Evolutionary conservation across 805 yeast genomes (phyloP), one percentile per base, ranked within the genome.

Genomic region (Jamesozyma piceae): DNA sequence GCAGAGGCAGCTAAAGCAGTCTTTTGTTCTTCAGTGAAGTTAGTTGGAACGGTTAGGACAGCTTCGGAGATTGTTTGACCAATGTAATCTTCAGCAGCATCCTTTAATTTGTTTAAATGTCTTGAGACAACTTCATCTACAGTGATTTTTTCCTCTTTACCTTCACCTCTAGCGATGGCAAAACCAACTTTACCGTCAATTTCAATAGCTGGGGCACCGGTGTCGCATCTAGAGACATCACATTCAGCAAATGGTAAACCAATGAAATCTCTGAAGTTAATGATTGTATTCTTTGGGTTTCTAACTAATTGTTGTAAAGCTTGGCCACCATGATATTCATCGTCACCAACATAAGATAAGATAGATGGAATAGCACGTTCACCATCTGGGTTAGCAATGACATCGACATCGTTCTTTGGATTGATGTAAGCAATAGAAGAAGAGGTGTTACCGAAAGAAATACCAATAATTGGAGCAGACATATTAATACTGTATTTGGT

Each of bases 301-400:
- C 98, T 84, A 49, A 92, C 73, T 57, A 90, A 69, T 70, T 92
- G 97, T 44, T 88, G 89, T 55, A 80, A 69, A 45, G 97, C 98
- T 71, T 92, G 97, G 46, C 87, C 82, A 47, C 98, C 98, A 62
- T 92, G 97, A 69, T 86, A 92, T 71, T 92, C 97, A 63, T 92
- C 97, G 43, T 75, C 82, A 47, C 94, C 96, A 45, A 88, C 88
- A 64, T 89, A 92, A 17, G 97, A 79, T 48, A 92, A 74, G 46
- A 84, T 83, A 24, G 97, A 83, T 48, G 97, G 95, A 62, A 92
- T 92, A 47, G 90, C 76, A 71, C 97, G 86, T 69, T 92, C 97
- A 66, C 98, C 98, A 62, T 92, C 98, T 53, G 94, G 96, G 78
- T 92, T 90, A 53, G 98, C 98, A 64, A 92, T 90, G 52, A 92